Base-by-base conservation (phyloP, 1,284 basidiomycete genomes). In the Ceratobasidium papillatum region DNA sequence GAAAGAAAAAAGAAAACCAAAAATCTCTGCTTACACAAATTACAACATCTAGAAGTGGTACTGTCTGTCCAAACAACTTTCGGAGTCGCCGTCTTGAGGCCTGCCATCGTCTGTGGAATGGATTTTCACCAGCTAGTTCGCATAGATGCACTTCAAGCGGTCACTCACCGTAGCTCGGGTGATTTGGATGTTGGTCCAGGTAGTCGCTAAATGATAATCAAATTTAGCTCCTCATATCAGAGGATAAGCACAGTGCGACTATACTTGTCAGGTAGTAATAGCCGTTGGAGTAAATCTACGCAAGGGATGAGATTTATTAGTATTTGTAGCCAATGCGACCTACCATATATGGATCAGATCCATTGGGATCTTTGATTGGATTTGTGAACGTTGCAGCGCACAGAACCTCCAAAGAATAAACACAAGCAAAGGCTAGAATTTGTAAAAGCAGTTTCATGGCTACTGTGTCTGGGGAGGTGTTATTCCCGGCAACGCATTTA, bases 1-100 rank as follows among this genome's bases (percentile, higher is more conserved):
- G n/a, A n/a, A 14, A 58, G 32, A 19, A 0, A 12, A 4, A 54
- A 3, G 30, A 3, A 34, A 17, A 3, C 3, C 51, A 27, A 12
- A 2, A 38, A 59, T 8, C 19, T 45, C 22, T 12, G 43, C 72
- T 79, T 79, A 3, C 83, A 84, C 7, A 84, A 56, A 68, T 84
- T 83, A 77, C 83, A 84, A 76, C 83, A 84, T 68, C 83, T 78
- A 52, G 80, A 80, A 25, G 83, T 76, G 27, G 81, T 83, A 58
- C 75, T 79, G 75, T 82, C 82, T 1, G 80, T 79, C 81, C 82
- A 84, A 22, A 84, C 77, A 2, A 81, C 79, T 66, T 82, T 83
- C 1, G 82, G 81, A 2, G 78, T 77, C 1, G 82, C 83, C n/a
- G 80, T 82, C 77, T 84, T 84, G 68, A 84, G 76, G 3, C 82